phyloP scores from a whole-genome alignment of 108 stramenopile species.

The Cyclotella kingstonii region DNA sequence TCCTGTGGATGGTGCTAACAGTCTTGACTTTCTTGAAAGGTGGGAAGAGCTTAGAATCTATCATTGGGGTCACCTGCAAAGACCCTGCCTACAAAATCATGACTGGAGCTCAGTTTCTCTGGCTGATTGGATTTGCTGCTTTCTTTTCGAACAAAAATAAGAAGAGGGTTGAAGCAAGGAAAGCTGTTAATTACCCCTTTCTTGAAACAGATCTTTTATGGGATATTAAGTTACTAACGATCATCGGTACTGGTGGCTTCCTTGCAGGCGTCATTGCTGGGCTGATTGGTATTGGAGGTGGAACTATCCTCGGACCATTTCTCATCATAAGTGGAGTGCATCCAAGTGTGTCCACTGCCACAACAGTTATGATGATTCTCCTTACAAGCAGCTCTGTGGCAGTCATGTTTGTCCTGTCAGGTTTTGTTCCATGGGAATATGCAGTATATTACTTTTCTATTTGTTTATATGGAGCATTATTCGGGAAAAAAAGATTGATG shows the following conservation, averaged over 20 bases:
- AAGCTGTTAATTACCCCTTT: constrained; percentile 50
- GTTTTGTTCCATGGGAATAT: constrained; percentile 65
- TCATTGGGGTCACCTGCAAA: constrained; percentile 57
- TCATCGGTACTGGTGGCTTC: constrained; percentile 53
- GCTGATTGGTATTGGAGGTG: constrained; percentile 69
- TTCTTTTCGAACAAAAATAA: constrained; percentile 45
- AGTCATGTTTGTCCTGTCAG: constrained; percentile 60
- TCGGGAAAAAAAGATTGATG: constrained; percentile 69
- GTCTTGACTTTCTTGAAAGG: constrained; percentile 56
- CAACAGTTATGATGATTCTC: constrained; percentile 67
- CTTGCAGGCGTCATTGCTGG: constrained; percentile 64
- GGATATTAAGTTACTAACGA: constrained; percentile 45
- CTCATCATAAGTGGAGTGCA: constrained; percentile 66
- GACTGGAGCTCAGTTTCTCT: constrained; percentile 55
- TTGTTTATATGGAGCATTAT: constrained; percentile 51
- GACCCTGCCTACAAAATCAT: constrained; percentile 53
- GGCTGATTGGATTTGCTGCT: constrained; percentile 56
- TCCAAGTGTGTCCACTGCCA: constrained; percentile 66
- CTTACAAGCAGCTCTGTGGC: constrained; percentile 67
- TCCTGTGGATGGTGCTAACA: constrained; percentile 58
- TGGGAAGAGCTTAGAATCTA: constrained; percentile 59
- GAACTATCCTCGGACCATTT: constrained; percentile 64
- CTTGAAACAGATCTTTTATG: constrained; percentile 51
- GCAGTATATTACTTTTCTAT: constrained; percentile 60
- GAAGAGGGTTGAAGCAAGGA: constrained; percentile 32